phyloP scores from a whole-genome alignment of 2,329 filamentous ascomycete species.

The Cytospora chrysosperma region DNA sequence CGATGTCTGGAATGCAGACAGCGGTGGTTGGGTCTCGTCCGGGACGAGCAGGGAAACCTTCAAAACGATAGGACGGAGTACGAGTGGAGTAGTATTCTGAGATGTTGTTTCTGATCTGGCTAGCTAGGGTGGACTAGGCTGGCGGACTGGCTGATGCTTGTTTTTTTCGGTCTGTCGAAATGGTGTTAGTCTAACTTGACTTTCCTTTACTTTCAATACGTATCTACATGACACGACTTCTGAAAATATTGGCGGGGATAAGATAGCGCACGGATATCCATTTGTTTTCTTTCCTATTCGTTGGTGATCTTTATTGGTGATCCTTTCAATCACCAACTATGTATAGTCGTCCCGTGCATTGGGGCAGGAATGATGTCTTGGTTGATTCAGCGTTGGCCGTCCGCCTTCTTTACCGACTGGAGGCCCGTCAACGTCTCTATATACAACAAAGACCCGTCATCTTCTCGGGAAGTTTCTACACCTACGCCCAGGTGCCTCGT shows the following conservation, averaged over 20 bases:
- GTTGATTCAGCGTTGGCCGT: too few relatives aligned
- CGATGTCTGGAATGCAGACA: constrained; percentile 52
- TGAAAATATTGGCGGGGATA: neutral
- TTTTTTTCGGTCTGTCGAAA: neutral
- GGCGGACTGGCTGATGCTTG: neutral
- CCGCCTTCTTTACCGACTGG: too few relatives aligned
- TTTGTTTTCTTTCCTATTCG: neutral
- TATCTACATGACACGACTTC: neutral
- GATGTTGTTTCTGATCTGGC: neutral
- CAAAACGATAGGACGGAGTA: constrained; percentile 53
- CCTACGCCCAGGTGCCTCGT: too few relatives aligned
- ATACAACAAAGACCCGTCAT: too few relatives aligned
- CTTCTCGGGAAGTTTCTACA: too few relatives aligned
- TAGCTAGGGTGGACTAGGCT: neutral
- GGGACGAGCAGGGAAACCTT: constrained; percentile 33
- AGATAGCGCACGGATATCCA: constrained; percentile 5
- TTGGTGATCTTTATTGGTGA: neutral
- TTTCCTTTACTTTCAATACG: neutral
- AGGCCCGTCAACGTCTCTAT: too few relatives aligned
- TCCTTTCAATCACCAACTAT: too few relatives aligned
- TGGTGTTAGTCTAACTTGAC: neutral
- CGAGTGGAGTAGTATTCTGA: constrained; percentile 38
- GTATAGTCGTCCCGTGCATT: too few relatives aligned
- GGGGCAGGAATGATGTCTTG: too few relatives aligned
- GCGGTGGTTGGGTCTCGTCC: constrained; percentile 48